Percentiles rank a stretch among this genome's conserved stretches.
Conservation (phyloP, 768 basidiomycete genomes). For the Chalciporus chontae region DNA sequence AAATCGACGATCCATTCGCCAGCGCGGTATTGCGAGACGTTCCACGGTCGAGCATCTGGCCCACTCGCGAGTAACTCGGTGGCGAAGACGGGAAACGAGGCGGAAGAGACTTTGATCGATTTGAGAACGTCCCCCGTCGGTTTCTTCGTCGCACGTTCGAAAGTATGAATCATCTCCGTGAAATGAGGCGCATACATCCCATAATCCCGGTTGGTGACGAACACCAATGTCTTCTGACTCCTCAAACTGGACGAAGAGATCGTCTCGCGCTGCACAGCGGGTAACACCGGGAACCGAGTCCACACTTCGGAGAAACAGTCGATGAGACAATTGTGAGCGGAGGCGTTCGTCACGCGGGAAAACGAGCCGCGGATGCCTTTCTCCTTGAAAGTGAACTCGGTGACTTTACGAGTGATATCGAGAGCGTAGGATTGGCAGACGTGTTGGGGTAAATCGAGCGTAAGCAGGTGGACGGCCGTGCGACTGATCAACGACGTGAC, state of each 20-base stretch:
- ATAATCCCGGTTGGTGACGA: slow-evolving; percentile 36
- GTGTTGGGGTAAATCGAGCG: slow-evolving; percentile 30
- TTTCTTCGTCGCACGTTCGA: slow-evolving; percentile 47
- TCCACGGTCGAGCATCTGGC: slow-evolving; percentile 7
- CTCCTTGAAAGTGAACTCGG: slow-evolving; percentile 51
- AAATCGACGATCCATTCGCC: slow-evolving; percentile 63
- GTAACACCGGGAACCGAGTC: slow-evolving; percentile 51
- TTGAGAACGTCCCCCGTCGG: slow-evolving; percentile 42
- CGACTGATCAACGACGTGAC: slow-evolving; percentile 44
- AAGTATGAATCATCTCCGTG: slow-evolving; percentile 36
- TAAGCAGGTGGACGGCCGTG: slow-evolving; percentile 38
- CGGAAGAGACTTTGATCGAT: slow-evolving; percentile 26
- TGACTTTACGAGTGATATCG: slow-evolving; percentile 48
- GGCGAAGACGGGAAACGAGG: slow-evolving; percentile 18
- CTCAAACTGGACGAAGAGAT: slow-evolving; percentile 30
- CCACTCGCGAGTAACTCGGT: slow-evolving; percentile 1
- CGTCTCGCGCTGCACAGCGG: slow-evolving; percentile 43
- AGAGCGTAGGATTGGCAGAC: slow-evolving; percentile 40
- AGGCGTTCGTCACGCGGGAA: slow-evolving; percentile 3
- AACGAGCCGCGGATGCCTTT: slow-evolving; percentile 23
- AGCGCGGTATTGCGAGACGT: slow-evolving; percentile 34
- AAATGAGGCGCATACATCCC: slow-evolving; percentile 39
- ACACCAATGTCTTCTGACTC: slow-evolving; percentile 33
- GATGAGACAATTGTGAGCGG: slow-evolving; percentile 43
- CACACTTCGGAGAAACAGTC: slow-evolving; percentile 51